These are phyloP conservation scores for Populus trichocarpa DNA, from an alignment of 441 rosid species.

Conservation along the genomic window DNA sequence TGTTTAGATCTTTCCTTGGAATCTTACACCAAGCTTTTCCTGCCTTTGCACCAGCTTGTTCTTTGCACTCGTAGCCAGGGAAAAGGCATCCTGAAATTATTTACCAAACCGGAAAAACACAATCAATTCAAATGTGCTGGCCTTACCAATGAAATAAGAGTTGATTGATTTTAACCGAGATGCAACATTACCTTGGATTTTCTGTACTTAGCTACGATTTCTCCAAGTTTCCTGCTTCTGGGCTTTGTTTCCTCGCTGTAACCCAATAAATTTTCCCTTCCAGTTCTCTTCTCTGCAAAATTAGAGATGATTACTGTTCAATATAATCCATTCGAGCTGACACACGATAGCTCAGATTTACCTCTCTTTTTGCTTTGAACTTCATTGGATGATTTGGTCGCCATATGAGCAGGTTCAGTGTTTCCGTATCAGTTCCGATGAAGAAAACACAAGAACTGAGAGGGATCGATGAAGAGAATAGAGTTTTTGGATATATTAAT, in stretches of 20 bases:
- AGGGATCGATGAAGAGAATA: neutral
- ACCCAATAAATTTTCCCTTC: slow-evolving; percentile 55
- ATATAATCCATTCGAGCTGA: neutral
- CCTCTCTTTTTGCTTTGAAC: slow-evolving; percentile 26
- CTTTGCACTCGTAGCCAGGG: slow-evolving; percentile 58
- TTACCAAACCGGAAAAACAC: neutral
- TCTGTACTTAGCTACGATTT: slow-evolving; percentile 55
- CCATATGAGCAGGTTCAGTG: slow-evolving; percentile 31
- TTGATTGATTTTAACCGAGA: slow-evolving; percentile 1
- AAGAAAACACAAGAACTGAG: slow-evolving; percentile 9
- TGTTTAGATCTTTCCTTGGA: neutral
- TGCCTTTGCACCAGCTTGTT: slow-evolving; percentile 62
- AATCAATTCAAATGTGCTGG: slow-evolving; percentile 2
- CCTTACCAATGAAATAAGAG: slow-evolving; percentile 4
- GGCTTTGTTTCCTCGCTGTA: slow-evolving; percentile 41
- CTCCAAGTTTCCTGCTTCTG: slow-evolving; percentile 52
- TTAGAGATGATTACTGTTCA: slow-evolving; percentile 1
- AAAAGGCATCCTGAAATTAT: slow-evolving; percentile 47
- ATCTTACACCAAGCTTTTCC: slow-evolving; percentile 59
- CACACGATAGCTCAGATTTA: slow-evolving; percentile 18
- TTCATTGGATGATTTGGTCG: slow-evolving; percentile 29
- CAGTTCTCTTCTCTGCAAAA: slow-evolving; percentile 41
- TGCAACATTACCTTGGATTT: slow-evolving; percentile 40
- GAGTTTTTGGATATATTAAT: neutral
- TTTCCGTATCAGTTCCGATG: slow-evolving; percentile 50